Percentiles rank a stretch among this genome's conserved stretches.
phyloP scores from a whole-genome alignment of 352 stramenopile species.

The Pythium plurisporium region DNA sequence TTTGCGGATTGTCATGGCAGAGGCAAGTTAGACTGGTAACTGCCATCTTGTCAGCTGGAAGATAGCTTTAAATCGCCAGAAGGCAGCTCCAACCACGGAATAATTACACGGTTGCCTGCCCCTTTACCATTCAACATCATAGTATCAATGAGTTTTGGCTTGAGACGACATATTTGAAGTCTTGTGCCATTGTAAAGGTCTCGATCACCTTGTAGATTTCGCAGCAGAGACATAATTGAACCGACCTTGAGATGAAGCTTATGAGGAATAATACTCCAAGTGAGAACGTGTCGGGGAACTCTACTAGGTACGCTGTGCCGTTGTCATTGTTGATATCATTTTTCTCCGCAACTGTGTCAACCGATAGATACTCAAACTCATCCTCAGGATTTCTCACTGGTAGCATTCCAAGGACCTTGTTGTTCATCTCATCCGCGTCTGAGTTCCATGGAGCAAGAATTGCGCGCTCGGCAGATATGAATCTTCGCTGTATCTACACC shows the following conservation, averaged over 20 bases:
- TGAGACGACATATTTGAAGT: not conserved
- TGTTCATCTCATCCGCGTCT: conserved; percentile 8
- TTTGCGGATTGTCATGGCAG: conserved; percentile 24
- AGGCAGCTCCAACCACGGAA: not conserved
- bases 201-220: conserved; percentile 1
- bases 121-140: conserved; percentile 1
- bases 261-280: not conserved
- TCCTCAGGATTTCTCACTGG: not conserved
- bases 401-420: conserved; percentile 1
- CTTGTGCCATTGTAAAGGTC: conserved; percentile 1
- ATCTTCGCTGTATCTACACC: not conserved
- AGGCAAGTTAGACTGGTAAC: conserved; percentile 13
- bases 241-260: conserved; percentile 5
- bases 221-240: not conserved
- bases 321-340: not conserved
- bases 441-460: no score
- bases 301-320: not conserved
- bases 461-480: conserved; percentile 3
- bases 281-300: conserved; percentile 6
- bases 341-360: not conserved
- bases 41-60: conserved; percentile 8
- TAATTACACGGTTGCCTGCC: not conserved
- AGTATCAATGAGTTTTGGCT: not conserved
- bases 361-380: not conserved
- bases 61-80: conserved; percentile 1